These are phyloP conservation scores for Trichoderma sp. DNA, from an alignment of 2,329 filamentous ascomycete genomes.

Conservation along the genomic window DNA sequence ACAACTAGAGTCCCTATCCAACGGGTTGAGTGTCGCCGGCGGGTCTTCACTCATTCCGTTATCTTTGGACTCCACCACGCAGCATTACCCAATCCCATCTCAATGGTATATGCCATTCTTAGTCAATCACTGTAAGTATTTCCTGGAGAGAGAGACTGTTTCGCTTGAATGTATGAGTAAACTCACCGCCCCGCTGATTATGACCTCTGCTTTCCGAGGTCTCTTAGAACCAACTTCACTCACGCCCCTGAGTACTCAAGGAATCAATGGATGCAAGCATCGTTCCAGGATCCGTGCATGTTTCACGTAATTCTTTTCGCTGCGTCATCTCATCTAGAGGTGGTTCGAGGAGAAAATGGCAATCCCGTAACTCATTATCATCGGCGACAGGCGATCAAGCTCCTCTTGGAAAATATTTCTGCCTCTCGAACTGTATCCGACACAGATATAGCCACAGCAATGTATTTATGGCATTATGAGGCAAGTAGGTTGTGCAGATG, in stretches of 20 bases:
- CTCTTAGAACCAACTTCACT: neutral
- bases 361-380: neutral
- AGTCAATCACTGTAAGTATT: neutral
- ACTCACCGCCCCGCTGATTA: neutral
- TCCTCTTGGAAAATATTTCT: neutral
- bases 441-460: neutral
- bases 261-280: neutral
- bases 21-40: neutral
- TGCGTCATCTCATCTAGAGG: neutral
- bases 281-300: neutral
- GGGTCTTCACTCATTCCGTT: neutral
- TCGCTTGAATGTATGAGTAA: neutral
- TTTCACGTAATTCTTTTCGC: neutral
- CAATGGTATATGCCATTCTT: neutral
- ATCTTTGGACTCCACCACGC: neutral
- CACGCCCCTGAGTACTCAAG: neutral
- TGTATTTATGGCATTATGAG: neutral
- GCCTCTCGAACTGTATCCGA: neutral
- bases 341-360: neutral
- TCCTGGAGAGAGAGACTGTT: neutral
- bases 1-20: neutral
- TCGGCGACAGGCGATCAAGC: neutral
- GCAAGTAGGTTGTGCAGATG: neutral
- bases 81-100: neutral
- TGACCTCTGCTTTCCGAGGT: neutral